Conservation (phyloP, 2,329 filamentous ascomycete species). For the Phialophora macrospora region DNA sequence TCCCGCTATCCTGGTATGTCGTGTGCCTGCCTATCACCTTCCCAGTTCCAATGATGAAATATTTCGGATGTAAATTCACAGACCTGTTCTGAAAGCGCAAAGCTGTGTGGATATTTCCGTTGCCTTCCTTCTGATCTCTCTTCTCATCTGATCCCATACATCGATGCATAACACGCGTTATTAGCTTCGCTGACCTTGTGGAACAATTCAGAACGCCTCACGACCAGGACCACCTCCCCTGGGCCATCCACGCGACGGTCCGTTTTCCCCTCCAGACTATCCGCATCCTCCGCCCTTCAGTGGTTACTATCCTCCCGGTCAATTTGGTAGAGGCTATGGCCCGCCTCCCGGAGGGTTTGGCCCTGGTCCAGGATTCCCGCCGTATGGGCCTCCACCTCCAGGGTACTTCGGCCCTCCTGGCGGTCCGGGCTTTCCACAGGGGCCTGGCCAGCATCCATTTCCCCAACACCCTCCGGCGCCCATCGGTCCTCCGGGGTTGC, state of each 20-base stretch:
- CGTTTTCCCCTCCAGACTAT: conserved; percentile 51
- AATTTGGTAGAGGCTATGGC: conserved; percentile 55
- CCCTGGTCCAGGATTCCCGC: conserved; percentile 69
- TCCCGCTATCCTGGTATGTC: conserved; percentile 96
- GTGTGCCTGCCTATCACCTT: conserved; percentile 18
- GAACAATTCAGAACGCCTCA: conserved; percentile 48
- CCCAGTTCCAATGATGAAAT: conserved; percentile 74
- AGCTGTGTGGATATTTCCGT: conserved; percentile 96
- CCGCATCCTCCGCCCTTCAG: conserved; percentile 50
- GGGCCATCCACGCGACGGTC: conserved; percentile 45
- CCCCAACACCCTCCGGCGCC: conserved; percentile 56
- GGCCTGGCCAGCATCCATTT: conserved; percentile 63
- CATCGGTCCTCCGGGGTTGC: conserved; percentile 60
- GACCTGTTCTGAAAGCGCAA: conserved; percentile 89
- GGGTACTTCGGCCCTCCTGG: conserved; percentile 70
- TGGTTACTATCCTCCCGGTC: conserved; percentile 52
- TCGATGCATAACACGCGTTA: neutral
- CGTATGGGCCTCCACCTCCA: conserved; percentile 74
- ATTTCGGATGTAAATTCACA: conserved; percentile 93
- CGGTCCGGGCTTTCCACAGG: conserved; percentile 74
- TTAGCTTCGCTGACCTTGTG: conserved; percentile 19
- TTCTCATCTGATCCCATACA: neutral
- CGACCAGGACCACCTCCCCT: conserved; percentile 49
- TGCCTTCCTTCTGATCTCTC: conserved; percentile 97
- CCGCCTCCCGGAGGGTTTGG: conserved; percentile 59